phyloP scores from a whole-genome alignment of 1,284 basidiomycete genomes.

The Vanrija sp. region DNA sequence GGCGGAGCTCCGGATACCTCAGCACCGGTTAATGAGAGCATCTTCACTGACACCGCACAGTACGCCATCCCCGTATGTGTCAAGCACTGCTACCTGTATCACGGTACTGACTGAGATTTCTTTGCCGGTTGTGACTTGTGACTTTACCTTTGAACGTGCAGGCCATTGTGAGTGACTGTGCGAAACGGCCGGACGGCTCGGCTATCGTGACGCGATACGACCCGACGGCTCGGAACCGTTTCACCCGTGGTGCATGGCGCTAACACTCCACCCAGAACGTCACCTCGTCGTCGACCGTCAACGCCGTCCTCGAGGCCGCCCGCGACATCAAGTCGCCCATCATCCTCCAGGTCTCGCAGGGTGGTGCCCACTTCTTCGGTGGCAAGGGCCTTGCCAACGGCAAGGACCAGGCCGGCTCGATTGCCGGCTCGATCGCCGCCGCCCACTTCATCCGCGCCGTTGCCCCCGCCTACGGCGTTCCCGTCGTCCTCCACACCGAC shows the following conservation, averaged over 20 bases:
- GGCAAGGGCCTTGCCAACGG: conserved; percentile 90
- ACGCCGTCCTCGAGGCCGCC: conserved; percentile 83
- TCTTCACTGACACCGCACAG: conserved; percentile 46
- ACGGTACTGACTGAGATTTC: conserved; percentile 5
- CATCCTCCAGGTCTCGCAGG: conserved; percentile 97
- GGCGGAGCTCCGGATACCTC: too few relatives aligned
- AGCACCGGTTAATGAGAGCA: background rate
- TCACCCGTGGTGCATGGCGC: background rate
- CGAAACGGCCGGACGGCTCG: too few relatives aligned
- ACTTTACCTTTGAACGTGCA: conserved; percentile 31
- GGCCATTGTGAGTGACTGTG: conserved; percentile 63
- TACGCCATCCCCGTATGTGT: conserved; percentile 77
- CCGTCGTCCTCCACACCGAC: conserved; percentile 97
- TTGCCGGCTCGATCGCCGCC: conserved; percentile 84
- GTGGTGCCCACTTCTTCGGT: conserved; percentile 92
- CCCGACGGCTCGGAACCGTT: too few relatives aligned
- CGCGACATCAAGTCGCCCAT: conserved; percentile 94
- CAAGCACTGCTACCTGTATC: background rate
- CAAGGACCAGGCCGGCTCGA: conserved; percentile 87
- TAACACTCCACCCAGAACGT: conserved; percentile 56
- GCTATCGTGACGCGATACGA: too few relatives aligned
- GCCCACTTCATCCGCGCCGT: conserved; percentile 89
- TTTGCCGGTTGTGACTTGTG: background rate
- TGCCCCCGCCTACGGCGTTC: conserved; percentile 84
- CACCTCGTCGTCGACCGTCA: conserved; percentile 81